These are phyloP conservation scores for Cicer judaicum DNA, from an alignment of 306 rosid species.

Conservation along the genomic window DNA sequence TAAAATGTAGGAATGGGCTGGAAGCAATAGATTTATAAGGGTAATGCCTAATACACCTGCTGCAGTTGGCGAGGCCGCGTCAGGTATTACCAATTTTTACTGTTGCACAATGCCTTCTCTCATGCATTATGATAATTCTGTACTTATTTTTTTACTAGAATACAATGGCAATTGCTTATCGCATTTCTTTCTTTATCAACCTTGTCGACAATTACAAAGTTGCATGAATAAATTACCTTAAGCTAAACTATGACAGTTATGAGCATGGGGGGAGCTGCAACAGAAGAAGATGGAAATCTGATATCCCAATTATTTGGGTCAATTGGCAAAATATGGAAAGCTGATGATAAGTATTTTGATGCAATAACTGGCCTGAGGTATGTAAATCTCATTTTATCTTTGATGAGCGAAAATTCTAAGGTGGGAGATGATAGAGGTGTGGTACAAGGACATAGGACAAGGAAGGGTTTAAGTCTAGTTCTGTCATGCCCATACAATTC, in stretches of 20 bases:
- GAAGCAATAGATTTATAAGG: slow-evolving; percentile 68
- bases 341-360: slow-evolving; percentile 88
- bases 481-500: slow-evolving; percentile 10
- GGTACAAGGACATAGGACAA: slow-evolving; percentile 12
- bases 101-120: slow-evolving; percentile 34
- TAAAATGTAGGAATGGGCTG: slow-evolving; percentile 79
- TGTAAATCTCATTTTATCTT: slow-evolving; percentile 37
- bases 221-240: slow-evolving; percentile 27
- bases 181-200: slow-evolving; percentile 34
- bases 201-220: slow-evolving; percentile 27
- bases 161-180: slow-evolving; percentile 20
- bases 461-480: slow-evolving; percentile 11
- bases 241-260: slow-evolving; percentile 62
- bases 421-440: slow-evolving; percentile 15
- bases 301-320: slow-evolving; percentile 81
- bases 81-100: slow-evolving; percentile 56
- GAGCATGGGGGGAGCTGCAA: slow-evolving; percentile 86
- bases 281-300: slow-evolving; percentile 76
- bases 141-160: slow-evolving; percentile 15
- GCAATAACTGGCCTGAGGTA: slow-evolving; percentile 95
- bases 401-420: slow-evolving; percentile 12
- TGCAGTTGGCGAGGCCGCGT: slow-evolving; percentile 78
- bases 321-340: slow-evolving; percentile 86
- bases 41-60: slow-evolving; percentile 87
- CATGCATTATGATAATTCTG: slow-evolving; percentile 12